Evolutionary conservation across 345 rosid genomes (phyloP).

Genomic region (Eutrema heterophyllum): DNA sequence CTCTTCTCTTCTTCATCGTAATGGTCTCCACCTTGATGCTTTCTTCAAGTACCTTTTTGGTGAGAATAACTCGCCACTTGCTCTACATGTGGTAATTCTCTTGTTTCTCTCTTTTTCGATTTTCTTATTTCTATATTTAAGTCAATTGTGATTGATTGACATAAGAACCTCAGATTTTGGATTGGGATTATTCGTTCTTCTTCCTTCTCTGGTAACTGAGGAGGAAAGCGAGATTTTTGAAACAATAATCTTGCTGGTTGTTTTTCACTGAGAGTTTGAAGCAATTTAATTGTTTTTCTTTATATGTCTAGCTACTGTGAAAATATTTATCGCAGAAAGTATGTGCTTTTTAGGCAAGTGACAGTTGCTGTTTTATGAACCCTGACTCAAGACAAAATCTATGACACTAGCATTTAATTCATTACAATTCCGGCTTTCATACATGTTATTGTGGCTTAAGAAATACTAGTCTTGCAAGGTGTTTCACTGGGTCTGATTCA

Average conservation of each 20-base stretch:
- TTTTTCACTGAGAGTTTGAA: not conserved
- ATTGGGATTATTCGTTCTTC: not conserved
- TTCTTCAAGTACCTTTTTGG: slow-evolving; percentile 63
- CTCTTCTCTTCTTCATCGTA: slow-evolving; percentile 42
- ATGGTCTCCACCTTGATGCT: slow-evolving; percentile 48
- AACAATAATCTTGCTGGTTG: not conserved
- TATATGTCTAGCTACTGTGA: not conserved
- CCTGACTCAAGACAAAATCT: not conserved
- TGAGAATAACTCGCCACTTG: slow-evolving; percentile 50
- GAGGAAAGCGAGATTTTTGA: not conserved
- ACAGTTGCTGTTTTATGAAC: not conserved
- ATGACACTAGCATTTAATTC: too few relatives aligned
- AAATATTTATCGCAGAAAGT: not conserved
- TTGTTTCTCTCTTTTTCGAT: not conserved
- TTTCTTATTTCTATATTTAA: not conserved
- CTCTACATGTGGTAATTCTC: slow-evolving; percentile 38
- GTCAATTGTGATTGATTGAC: not conserved
- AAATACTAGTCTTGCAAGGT: too few relatives aligned
- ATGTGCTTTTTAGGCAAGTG: not conserved
- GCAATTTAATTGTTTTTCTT: not conserved
- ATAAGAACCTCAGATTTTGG: not conserved
- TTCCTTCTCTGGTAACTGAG: too few relatives aligned
- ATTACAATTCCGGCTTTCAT: too few relatives aligned
- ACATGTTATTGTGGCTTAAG: too few relatives aligned
- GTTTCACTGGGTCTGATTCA: too few relatives aligned